Conservation (phyloP, 768 basidiomycete genomes). For the Pseudohyphozyma bogoriensis region DNA sequence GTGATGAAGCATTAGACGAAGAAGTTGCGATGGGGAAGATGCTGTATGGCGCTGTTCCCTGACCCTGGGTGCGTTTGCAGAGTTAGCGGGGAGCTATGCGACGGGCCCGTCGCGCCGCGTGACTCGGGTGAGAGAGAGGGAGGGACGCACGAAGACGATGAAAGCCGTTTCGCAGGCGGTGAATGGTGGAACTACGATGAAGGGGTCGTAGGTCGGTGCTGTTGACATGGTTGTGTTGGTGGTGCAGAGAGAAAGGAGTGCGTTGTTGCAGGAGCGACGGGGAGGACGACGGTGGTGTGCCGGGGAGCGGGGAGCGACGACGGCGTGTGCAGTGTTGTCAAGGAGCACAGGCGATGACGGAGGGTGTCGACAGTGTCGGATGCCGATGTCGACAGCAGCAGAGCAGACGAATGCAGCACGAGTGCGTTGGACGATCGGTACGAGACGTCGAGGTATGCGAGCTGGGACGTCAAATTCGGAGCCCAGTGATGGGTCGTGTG, state of each 20-base stretch:
- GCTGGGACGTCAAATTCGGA: too few relatives aligned
- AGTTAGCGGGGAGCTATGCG: not conserved
- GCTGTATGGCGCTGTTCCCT: not conserved
- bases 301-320: not conserved
- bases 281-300: not conserved
- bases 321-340: too few relatives aligned
- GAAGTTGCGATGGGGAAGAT: not conserved
- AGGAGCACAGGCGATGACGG: too few relatives aligned
- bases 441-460: too few relatives aligned
- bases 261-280: not conserved
- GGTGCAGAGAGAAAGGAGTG: not conserved
- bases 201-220: not conserved
- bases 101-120: not conserved
- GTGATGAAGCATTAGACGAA: not conserved
- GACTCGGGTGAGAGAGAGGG: not conserved
- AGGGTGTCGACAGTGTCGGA: too few relatives aligned
- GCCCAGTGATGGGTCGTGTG: too few relatives aligned
- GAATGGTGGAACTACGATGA: not conserved
- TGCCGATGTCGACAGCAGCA: too few relatives aligned
- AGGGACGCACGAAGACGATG: not conserved
- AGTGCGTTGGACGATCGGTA: too few relatives aligned
- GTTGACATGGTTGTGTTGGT: not conserved
- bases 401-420: too few relatives aligned
- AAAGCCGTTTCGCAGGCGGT: not conserved
- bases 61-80: not conserved